A percentile compares a stretch with the other conserved stretches of the same genome.
These are phyloP conservation scores for Aspergillus sp. DNA, from an alignment of 2,329 filamentous ascomycete species.

Conservation along the genomic window DNA sequence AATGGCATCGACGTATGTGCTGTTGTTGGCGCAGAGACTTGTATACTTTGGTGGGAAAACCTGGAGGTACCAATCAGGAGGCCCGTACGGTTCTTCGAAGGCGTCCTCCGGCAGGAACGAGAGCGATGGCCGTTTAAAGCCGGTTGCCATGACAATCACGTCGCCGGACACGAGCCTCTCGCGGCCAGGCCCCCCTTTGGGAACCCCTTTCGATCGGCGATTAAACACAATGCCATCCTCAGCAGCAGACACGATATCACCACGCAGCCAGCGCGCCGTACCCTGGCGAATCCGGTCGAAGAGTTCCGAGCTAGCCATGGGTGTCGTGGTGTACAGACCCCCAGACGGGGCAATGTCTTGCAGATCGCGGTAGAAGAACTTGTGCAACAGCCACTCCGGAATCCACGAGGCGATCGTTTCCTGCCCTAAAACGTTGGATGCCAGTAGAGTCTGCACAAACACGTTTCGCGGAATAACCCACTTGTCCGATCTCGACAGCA, in stretches of 20 bases:
- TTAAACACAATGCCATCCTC: conserved; percentile 61
- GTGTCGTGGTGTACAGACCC: conserved; percentile 73
- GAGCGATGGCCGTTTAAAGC: conserved; percentile 64
- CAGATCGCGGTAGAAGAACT: conserved; percentile 76
- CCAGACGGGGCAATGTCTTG: conserved; percentile 60
- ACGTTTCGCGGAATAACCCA: conserved; percentile 81
- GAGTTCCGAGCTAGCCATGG: conserved; percentile 78
- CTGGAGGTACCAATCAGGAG: conserved; percentile 83
- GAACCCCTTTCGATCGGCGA: conserved; percentile 60
- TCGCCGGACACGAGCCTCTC: conserved; percentile 61
- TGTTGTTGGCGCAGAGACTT: conserved; percentile 70
- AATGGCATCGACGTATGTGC: conserved; percentile 72
- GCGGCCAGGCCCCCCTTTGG: conserved; percentile 63
- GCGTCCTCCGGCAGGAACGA: conserved; percentile 63
- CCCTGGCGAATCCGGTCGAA: conserved; percentile 65
- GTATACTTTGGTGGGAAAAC: conserved; percentile 69
- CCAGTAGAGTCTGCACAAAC: conserved; percentile 61
- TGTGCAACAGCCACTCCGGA: conserved; percentile 63
- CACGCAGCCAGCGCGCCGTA: conserved; percentile 67
- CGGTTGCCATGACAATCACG: conserved; percentile 74
- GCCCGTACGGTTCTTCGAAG: conserved; percentile 63
- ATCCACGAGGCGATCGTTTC: conserved; percentile 69
- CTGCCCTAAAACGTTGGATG: conserved; percentile 68
- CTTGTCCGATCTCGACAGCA: conserved; percentile 70
- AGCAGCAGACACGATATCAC: conserved; percentile 62